phyloP scores from a whole-genome alignment of 345 rosid species.

The Geranium brycei region DNA sequence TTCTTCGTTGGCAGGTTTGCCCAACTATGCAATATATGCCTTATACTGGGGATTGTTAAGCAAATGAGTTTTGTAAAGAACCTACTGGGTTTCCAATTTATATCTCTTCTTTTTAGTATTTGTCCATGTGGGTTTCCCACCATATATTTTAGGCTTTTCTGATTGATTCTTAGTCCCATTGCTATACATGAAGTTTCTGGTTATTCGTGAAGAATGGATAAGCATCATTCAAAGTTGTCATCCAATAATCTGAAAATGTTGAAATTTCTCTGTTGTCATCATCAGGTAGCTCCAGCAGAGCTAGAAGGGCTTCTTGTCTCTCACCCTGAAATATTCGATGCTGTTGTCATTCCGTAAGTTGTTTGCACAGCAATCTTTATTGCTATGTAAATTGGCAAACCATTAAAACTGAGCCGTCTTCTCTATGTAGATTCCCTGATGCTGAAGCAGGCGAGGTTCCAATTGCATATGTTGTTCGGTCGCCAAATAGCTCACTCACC shows the following conservation, averaged over 20 bases:
- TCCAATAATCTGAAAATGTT: not conserved
- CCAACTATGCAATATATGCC: too few relatives aligned
- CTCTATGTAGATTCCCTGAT: constrained; percentile 54
- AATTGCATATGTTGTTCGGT: constrained; percentile 62
- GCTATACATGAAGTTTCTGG: not conserved
- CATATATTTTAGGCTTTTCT: too few relatives aligned
- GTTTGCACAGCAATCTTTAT: not conserved
- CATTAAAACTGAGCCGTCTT: not conserved
- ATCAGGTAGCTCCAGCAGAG: constrained; percentile 94
- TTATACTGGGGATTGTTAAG: too few relatives aligned
- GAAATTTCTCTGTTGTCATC: constrained; percentile 4
- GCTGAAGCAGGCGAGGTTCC: constrained; percentile 95
- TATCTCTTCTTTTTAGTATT: too few relatives aligned
- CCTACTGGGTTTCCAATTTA: too few relatives aligned
- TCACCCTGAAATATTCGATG: constrained; percentile 71
- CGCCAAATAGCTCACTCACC: constrained; percentile 49
- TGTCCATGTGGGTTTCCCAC: not conserved
- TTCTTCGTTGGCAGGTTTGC: too few relatives aligned
- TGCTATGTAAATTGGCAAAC: too few relatives aligned
- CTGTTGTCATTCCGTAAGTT: constrained; percentile 89
- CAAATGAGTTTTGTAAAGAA: too few relatives aligned
- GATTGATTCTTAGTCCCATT: not conserved
- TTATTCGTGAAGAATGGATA: not conserved
- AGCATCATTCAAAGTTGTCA: not conserved
- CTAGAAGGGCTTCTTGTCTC: constrained; percentile 89